Evolutionary conservation across 2,329 filamentous ascomycete species (phyloP).

Genomic region (Davidsoniella australis): DNA sequence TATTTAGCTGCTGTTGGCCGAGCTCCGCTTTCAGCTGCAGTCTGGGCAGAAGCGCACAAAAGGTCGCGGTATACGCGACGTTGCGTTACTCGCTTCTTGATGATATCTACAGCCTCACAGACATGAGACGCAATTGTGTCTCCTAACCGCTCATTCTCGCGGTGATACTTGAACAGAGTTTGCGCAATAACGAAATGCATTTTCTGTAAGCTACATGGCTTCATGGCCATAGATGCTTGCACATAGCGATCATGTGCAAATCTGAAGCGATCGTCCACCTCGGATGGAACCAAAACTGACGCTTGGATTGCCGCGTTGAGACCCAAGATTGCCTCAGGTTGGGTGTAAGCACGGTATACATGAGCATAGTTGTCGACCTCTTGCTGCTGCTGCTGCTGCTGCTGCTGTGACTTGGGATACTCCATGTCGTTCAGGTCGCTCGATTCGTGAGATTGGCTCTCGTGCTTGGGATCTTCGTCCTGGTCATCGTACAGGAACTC

Average conservation of each 20-base stretch:
- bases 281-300: slow-evolving; percentile 65
- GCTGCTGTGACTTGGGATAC: slow-evolving; percentile 14
- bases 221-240: slow-evolving; percentile 52
- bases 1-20: slow-evolving; percentile 68
- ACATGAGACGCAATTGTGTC: slow-evolving; percentile 71
- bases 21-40: slow-evolving; percentile 66
- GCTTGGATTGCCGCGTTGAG: slow-evolving; percentile 68
- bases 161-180: slow-evolving; percentile 56
- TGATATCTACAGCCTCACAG: slow-evolving; percentile 57
- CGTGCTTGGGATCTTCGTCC: slow-evolving; percentile 17
- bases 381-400: slow-evolving; percentile 20
- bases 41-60: slow-evolving; percentile 61
- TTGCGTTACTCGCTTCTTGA: slow-evolving; percentile 44
- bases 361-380: slow-evolving; percentile 17
- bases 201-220: slow-evolving; percentile 49
- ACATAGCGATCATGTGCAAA: slow-evolving; percentile 83
- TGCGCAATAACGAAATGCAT: slow-evolving; percentile 89
- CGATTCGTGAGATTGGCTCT: too few relatives aligned
- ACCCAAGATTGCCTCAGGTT: slow-evolving; percentile 55
- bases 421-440: slow-evolving; percentile 14
- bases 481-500: slow-evolving; percentile 42
- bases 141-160: slow-evolving; percentile 40
- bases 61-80: slow-evolving; percentile 56
- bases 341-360: slow-evolving; percentile 27
- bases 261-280: slow-evolving; percentile 71